Evolutionary conservation across 2,329 filamentous ascomycete species (phyloP).

Genomic region (Cryoendolithus antarcticus): DNA sequence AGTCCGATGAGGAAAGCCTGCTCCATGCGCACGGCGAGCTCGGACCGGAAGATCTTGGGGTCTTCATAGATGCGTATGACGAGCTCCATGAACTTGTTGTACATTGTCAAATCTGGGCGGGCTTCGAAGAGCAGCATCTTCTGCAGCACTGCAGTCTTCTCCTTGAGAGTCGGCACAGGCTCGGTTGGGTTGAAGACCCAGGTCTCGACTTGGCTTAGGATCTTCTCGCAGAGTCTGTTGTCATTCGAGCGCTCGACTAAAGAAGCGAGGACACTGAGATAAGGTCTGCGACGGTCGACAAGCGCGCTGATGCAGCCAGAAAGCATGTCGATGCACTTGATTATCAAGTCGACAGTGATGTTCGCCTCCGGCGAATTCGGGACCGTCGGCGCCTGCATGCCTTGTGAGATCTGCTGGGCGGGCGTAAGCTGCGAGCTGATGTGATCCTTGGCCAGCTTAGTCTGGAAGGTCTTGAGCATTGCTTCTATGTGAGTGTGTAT

Average conservation of each 20-base stretch:
- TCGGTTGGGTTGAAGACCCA: conserved; percentile 96
- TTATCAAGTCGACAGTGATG: conserved; percentile 79
- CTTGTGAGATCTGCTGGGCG: conserved; percentile 36
- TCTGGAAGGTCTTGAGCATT: conserved; percentile 86
- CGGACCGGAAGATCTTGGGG: conserved; percentile 84
- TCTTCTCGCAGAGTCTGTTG: conserved; percentile 76
- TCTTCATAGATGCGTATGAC: conserved; percentile 98
- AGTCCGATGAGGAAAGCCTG: conserved; percentile 96
- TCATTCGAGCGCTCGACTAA: conserved; percentile 92
- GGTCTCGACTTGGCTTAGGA: conserved; percentile 80
- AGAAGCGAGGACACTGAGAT: conserved; percentile 87
- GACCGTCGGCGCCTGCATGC: conserved; percentile 32
- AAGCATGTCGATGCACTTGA: conserved; percentile 90
- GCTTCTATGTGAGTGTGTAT: conserved; percentile 80
- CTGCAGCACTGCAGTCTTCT: conserved; percentile 96
- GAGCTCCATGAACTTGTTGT: conserved; percentile 87
- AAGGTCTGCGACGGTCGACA: conserved; percentile 80
- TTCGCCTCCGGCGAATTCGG: conserved; percentile 68
- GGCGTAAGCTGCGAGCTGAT: conserved; percentile 57
- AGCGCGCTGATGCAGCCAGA: conserved; percentile 85
- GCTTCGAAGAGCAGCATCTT: conserved; percentile 99
- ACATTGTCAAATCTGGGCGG: conserved; percentile 65
- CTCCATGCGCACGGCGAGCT: conserved; percentile 93
- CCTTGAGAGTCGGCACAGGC: conserved; percentile 92
- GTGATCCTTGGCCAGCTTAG: conserved; percentile 86